phyloP scores from a whole-genome alignment of 2,329 filamentous ascomycete species.

The Xylaria hypoxylon region DNA sequence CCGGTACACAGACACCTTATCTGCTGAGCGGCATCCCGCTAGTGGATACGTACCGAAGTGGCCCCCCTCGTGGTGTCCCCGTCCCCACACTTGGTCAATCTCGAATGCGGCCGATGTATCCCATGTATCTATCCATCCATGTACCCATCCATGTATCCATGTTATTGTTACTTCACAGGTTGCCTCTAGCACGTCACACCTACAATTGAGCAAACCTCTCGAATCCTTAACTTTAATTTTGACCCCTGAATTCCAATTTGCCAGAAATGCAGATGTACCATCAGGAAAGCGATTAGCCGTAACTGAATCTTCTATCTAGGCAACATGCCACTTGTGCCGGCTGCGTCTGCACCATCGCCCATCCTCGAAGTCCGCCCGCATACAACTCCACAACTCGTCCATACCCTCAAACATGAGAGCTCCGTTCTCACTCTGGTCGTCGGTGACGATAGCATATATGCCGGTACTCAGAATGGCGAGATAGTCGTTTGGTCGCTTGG shows the following conservation, averaged over 20 bases:
- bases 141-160: no score
- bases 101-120: not conserved
- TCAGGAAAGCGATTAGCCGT: conserved; percentile 16
- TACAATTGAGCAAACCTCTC: conserved; percentile 1
- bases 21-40: no score
- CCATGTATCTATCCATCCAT: no score
- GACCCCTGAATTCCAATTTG: not conserved
- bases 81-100: conserved; percentile 4
- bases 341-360: conserved; percentile 41
- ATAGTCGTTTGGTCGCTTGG: conserved; percentile 91
- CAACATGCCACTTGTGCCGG: conserved; percentile 44
- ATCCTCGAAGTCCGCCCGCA: conserved; percentile 49
- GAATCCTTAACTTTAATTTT: not conserved
- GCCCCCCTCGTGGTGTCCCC: conserved; percentile 1
- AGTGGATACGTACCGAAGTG: not conserved
- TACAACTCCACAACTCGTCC: conserved; percentile 71
- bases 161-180: no score
- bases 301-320: conserved; percentile 31
- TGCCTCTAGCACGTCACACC: conserved; percentile 21
- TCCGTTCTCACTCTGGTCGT: conserved; percentile 86
- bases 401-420: conserved; percentile 80
- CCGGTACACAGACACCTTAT: no score
- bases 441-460: conserved; percentile 84
- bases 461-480: conserved; percentile 92
- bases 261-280: conserved; percentile 17